phyloP scores from a whole-genome alignment of 768 basidiomycete species.

The Boletus subparvulus region DNA sequence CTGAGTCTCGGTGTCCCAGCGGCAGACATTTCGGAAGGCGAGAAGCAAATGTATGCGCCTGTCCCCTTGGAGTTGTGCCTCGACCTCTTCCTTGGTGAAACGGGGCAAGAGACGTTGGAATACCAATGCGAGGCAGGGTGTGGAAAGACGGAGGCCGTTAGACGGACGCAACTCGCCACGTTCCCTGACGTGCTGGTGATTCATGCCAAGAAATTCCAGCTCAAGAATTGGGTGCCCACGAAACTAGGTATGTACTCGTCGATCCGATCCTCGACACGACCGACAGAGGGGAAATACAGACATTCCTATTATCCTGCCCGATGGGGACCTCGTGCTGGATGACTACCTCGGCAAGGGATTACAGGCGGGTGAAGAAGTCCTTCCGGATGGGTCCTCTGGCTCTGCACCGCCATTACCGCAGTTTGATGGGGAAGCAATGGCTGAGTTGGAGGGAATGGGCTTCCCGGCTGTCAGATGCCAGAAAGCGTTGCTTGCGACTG shows the following conservation, averaged over 20 bases:
- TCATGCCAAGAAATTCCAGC: conserved; percentile 91
- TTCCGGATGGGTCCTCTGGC: conserved; percentile 54
- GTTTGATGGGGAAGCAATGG: conserved; percentile 75
- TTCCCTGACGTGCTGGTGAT: conserved; percentile 88
- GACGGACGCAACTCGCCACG: conserved; percentile 74
- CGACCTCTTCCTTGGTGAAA: conserved; percentile 42
- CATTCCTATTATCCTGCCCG: conserved; percentile 76
- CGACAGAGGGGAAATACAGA: conserved; percentile 46
- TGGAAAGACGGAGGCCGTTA: conserved; percentile 63
- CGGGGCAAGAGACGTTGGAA: conserved; percentile 66
- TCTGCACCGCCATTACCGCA: conserved; percentile 47
- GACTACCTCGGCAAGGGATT: conserved; percentile 68
- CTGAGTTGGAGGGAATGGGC: conserved; percentile 84
- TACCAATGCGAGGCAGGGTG: conserved; percentile 79
- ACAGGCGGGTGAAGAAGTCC: conserved; percentile 63
- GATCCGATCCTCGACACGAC: background rate
- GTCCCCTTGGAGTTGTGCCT: conserved; percentile 65
- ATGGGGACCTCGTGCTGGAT: conserved; percentile 60
- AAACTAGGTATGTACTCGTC: conserved; percentile 71
- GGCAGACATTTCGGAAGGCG: conserved; percentile 29
- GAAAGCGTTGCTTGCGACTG: conserved; percentile 88
- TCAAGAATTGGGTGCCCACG: conserved; percentile 94
- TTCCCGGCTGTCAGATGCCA: conserved; percentile 86
- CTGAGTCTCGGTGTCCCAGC: conserved; percentile 82
- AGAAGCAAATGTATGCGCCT: conserved; percentile 58